These are phyloP conservation scores for Macrophomina tecta DNA, from an alignment of 2,329 filamentous ascomycete species.

Conservation along the genomic window DNA sequence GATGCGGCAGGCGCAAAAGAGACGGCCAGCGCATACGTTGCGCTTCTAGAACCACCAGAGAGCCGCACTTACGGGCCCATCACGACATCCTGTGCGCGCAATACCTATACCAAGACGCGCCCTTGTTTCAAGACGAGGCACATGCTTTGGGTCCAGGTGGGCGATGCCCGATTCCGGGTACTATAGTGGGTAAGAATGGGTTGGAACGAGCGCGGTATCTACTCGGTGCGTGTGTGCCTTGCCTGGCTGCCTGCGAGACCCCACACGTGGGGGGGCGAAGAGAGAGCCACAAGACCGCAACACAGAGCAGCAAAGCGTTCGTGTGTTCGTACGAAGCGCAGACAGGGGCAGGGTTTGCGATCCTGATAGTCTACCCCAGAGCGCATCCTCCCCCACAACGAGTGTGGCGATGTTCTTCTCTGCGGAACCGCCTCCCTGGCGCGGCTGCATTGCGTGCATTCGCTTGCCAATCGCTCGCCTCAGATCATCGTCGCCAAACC, in stretches of 20 bases:
- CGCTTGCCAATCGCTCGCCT: background rate
- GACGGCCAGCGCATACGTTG: background rate
- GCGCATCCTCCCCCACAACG: background rate
- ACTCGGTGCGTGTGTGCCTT: background rate
- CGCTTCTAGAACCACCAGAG: background rate
- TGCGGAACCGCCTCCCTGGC: background rate
- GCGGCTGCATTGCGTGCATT: constrained; percentile 11
- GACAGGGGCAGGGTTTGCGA: background rate
- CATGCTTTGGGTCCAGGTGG: background rate
- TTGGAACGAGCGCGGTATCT: background rate
- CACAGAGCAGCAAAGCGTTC: constrained; percentile 15
- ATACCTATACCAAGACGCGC: background rate
- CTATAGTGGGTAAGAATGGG: background rate
- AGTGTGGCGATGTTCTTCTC: constrained; percentile 2
- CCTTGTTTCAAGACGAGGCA: background rate
- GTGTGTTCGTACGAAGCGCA: background rate
- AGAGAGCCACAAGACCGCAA: constrained; percentile 15
- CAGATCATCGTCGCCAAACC: background rate
- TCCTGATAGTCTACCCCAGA: constrained; percentile 6
- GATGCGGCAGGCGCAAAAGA: constrained; percentile 1
- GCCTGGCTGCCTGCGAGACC: background rate
- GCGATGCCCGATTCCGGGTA: background rate
- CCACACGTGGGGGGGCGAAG: background rate
- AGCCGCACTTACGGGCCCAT: background rate
- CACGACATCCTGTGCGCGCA: background rate